Conservation (phyloP, 495 filamentous ascomycete genomes). For the Hypoxylon fragiforme region DNA sequence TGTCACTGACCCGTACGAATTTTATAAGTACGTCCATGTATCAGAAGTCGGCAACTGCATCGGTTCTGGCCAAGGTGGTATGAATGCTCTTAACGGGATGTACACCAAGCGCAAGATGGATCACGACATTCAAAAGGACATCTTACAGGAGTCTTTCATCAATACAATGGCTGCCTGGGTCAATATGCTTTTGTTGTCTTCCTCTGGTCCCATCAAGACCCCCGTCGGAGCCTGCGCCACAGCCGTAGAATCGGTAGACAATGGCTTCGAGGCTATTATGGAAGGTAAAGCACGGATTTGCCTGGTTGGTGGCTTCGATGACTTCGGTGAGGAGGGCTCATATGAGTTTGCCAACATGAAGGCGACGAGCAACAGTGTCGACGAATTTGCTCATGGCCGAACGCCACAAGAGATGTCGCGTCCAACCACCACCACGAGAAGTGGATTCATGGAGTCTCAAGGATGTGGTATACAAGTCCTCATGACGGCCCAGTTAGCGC, state of each 20-base stretch:
- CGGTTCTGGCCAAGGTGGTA: constrained; percentile 96
- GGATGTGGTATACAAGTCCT: constrained; percentile 98
- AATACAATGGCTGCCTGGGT: constrained; percentile 99
- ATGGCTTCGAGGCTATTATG: constrained; percentile 95
- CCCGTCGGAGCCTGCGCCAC: constrained; percentile 98
- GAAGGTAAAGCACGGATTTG: constrained; percentile 96
- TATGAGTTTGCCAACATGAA: constrained; percentile 99
- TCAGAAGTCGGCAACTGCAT: constrained; percentile 98
- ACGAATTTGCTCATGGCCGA: constrained; percentile 92
- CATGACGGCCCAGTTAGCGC: constrained; percentile 92
- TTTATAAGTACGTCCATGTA: constrained; percentile 99
- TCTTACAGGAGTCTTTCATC: constrained; percentile 99
- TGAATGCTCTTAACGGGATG: constrained; percentile 90
- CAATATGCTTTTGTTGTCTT: constrained; percentile 96
- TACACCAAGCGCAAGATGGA: constrained; percentile 97
- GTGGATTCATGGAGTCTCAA: constrained; percentile 99
- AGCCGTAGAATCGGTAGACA: constrained; percentile 94
- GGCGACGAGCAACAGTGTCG: constrained; percentile 94
- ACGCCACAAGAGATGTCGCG: constrained; percentile 98
- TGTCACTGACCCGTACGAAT: constrained; percentile 99
- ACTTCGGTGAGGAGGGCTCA: constrained; percentile 98
- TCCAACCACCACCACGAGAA: constrained; percentile 92
- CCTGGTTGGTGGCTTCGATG: constrained; percentile 97
- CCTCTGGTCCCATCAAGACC: constrained; percentile 97
- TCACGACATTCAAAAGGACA: constrained; percentile 98